Evolutionary conservation across 2,329 filamentous ascomycete species (phyloP), one percentile per base, ranked within the genome.

Genomic region (Dactylellina cionopaga): DNA sequence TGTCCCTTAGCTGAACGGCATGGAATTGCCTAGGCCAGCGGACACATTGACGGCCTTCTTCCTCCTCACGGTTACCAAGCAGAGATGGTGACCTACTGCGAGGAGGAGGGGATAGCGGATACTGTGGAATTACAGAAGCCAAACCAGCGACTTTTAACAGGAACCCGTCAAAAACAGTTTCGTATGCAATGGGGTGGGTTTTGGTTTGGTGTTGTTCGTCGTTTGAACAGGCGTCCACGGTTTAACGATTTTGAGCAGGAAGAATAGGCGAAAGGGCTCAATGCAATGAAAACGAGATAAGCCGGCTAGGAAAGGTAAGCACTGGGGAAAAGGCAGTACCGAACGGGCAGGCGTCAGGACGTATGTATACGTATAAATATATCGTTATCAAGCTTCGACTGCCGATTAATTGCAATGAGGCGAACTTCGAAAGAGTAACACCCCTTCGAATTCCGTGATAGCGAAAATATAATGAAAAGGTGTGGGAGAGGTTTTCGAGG

Each of bases 51-150:
- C 75, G 71, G 58, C 75, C 69, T 74, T 75, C 76, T 74, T 76
- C 75, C 75, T 75, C 76, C 74, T 76, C 76, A 70, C 75, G 75
- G 75, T 74, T 75, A 76, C 76, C 75, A 75, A 75, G 64, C 62
- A 73, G 74, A 72, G 70, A 74, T 74, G 76, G 76, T 60, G 76
- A 76, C 71, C 74, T 75, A 63, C 76, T 75, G 66, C 75, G 76
- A 75, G 76, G 76, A 76, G 75, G 75, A 74, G 76, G 75, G 74
- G 76, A 75, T 51, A 76, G 74, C 68, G 69, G 75, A 54, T 69
- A 68, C 39, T 54, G 70, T 63, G 66, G 51, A 62, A 76, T 68
- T 71, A 74, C 58, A 55, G 71, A 70, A 69, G 66, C 65, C 59
- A 65, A 65, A 65, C 66, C 60, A 15, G 66, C 55, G 64, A 70